These are phyloP conservation scores for Coprinopsis sp. DNA, from an alignment of 768 basidiomycete genomes.

Conservation along the genomic window DNA sequence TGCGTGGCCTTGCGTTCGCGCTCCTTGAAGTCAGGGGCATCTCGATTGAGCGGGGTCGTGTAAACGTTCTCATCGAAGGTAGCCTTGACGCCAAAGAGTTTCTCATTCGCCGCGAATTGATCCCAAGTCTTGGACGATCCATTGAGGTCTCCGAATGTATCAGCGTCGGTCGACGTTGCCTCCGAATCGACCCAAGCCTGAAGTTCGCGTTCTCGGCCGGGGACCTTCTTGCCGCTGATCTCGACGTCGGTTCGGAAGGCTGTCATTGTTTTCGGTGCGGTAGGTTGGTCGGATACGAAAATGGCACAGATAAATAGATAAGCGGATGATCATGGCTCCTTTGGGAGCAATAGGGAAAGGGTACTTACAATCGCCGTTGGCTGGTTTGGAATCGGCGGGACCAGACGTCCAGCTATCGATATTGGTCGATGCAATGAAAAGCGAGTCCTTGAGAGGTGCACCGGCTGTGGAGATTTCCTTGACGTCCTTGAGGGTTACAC, in stretches of 20 bases:
- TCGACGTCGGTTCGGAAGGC: conserved; percentile 83
- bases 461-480: conserved; percentile 67
- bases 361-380: conserved; percentile 74
- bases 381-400: conserved; percentile 62
- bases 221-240: conserved; percentile 55
- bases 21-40: conserved; percentile 81
- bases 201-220: conserved; percentile 66
- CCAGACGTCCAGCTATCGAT: conserved; percentile 73
- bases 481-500: conserved; percentile 73
- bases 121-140: conserved; percentile 60
- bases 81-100: conserved; percentile 87
- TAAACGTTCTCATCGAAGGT: conserved; percentile 92
- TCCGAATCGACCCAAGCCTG: conserved; percentile 67
- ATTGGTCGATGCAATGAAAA: conserved; percentile 68
- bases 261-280: conserved; percentile 27
- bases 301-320: not conserved
- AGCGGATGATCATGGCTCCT: not conserved
- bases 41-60: conserved; percentile 89
- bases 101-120: conserved; percentile 91
- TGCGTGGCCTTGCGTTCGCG: conserved; percentile 81
- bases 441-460: conserved; percentile 61
- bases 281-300: conserved; percentile 1
- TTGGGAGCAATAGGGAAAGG: not conserved
- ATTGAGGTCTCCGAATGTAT: conserved; percentile 59
- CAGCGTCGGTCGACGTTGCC: conserved; percentile 48